These are phyloP conservation scores for Fusarium brachygibbosum DNA, from an alignment of 2,329 filamentous ascomycete genomes.

Conservation along the genomic window DNA sequence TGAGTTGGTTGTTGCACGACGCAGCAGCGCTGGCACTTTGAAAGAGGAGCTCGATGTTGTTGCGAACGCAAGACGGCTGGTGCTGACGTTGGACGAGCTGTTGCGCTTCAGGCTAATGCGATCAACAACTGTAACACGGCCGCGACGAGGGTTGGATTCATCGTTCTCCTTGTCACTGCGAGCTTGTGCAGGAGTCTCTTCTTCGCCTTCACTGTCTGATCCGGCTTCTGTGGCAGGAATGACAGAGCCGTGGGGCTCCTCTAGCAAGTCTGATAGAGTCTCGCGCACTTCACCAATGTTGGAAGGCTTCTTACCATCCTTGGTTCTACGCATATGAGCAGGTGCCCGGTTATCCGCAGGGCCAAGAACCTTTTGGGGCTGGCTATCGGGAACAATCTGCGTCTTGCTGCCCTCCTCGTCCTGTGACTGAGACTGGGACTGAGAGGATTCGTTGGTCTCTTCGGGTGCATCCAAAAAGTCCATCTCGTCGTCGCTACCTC, in stretches of 20 bases:
- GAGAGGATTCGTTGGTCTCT: slow-evolving; percentile 51
- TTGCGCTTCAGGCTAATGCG: slow-evolving; percentile 78
- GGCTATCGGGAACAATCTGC: slow-evolving; percentile 64
- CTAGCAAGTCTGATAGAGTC: slow-evolving; percentile 85
- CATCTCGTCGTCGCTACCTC: slow-evolving; percentile 79
- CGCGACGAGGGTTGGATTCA: slow-evolving; percentile 55
- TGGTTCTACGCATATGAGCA: slow-evolving; percentile 73
- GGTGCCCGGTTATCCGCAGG: slow-evolving; percentile 65
- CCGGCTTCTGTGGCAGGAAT: slow-evolving; percentile 60
- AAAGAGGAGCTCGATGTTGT: slow-evolving; percentile 63
- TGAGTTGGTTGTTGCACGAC: slow-evolving; percentile 79
- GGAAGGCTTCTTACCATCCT: slow-evolving; percentile 74
- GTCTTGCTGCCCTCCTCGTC: slow-evolving; percentile 50
- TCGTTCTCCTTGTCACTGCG: slow-evolving; percentile 66
- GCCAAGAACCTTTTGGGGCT: slow-evolving; percentile 59
- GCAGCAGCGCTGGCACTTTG: slow-evolving; percentile 78
- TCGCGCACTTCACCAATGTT: slow-evolving; percentile 85
- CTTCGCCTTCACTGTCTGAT: slow-evolving; percentile 60
- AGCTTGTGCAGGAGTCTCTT: slow-evolving; percentile 39
- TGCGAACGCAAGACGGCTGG: slow-evolving; percentile 70
- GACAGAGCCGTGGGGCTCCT: slow-evolving; percentile 69
- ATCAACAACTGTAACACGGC: slow-evolving; percentile 71
- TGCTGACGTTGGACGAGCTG: slow-evolving; percentile 55
- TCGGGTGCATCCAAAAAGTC: slow-evolving; percentile 74
- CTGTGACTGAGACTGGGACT: slow-evolving; percentile 55